phyloP scores from a whole-genome alignment of 257 asterid species.

The Nicotiana tabacum region DNA sequence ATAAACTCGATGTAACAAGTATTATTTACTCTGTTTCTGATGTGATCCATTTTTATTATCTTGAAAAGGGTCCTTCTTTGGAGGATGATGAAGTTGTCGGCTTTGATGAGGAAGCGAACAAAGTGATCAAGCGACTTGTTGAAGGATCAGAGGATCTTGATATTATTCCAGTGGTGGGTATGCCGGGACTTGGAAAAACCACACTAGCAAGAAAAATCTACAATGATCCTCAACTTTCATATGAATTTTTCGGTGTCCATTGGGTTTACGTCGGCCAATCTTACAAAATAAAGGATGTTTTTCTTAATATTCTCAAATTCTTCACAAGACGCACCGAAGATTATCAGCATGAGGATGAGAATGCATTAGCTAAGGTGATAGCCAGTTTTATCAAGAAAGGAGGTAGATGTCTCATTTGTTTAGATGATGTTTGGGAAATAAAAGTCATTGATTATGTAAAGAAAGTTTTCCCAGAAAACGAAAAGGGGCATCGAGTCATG shows the following conservation, averaged over 20 bases:
- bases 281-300: neutral
- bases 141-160: constrained; percentile 17
- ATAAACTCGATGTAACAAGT: too few species aligned
- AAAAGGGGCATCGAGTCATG: constrained; percentile 26
- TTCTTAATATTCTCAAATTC: constrained; percentile 18
- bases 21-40: neutral
- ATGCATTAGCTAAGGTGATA: constrained; percentile 13
- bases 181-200: constrained; percentile 41
- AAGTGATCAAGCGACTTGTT: constrained; percentile 12
- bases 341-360: neutral
- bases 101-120: constrained; percentile 17
- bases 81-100: neutral
- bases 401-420: constrained; percentile 21
- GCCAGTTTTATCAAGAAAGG: neutral
- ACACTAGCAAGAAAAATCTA: constrained; percentile 31
- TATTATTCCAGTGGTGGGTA: constrained; percentile 30
- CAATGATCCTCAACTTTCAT: constrained; percentile 10
- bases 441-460: constrained; percentile 24
- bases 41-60: neutral
- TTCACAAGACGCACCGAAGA: constrained; percentile 1
- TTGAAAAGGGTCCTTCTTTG: neutral
- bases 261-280: constrained; percentile 28
- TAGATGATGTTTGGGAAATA: constrained; percentile 30
- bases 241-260: constrained; percentile 15
- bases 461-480: constrained; percentile 17